Conservation (phyloP, 2,329 filamentous ascomycete genomes). For the Ambrosiella xylebori region DNA sequence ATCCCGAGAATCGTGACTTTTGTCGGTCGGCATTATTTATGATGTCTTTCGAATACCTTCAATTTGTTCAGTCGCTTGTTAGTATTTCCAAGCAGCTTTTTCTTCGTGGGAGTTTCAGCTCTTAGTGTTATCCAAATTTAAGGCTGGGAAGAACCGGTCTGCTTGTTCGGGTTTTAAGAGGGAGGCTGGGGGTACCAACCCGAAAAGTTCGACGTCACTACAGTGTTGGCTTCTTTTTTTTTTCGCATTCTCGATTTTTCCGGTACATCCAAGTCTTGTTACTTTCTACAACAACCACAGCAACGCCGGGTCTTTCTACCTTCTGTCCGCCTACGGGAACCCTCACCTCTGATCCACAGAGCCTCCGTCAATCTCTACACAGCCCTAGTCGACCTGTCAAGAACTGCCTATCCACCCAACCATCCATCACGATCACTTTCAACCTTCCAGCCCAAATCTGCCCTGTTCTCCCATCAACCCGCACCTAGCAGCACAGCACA, state of each 20-base stretch:
- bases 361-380: neutral
- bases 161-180: neutral
- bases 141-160: neutral
- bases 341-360: too few species aligned
- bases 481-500: neutral
- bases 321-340: too few species aligned
- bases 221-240: neutral
- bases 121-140: neutral
- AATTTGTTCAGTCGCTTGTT: neutral
- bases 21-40: neutral
- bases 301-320: too few species aligned
- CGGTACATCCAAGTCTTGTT: neutral
- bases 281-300: too few species aligned
- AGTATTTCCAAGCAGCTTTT: neutral
- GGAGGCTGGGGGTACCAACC: neutral
- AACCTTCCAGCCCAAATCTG: neutral
- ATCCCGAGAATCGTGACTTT: constrained; percentile 2
- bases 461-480: constrained; percentile 2
- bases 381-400: neutral
- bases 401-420: neutral
- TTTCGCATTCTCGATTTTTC: neutral
- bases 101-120: neutral
- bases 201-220: neutral
- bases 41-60: neutral
- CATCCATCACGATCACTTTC: neutral